Evolutionary conservation across 2,329 filamentous ascomycete species (phyloP), one percentile per base, ranked within the genome.

Genomic region (Lecanosticta acicola): DNA sequence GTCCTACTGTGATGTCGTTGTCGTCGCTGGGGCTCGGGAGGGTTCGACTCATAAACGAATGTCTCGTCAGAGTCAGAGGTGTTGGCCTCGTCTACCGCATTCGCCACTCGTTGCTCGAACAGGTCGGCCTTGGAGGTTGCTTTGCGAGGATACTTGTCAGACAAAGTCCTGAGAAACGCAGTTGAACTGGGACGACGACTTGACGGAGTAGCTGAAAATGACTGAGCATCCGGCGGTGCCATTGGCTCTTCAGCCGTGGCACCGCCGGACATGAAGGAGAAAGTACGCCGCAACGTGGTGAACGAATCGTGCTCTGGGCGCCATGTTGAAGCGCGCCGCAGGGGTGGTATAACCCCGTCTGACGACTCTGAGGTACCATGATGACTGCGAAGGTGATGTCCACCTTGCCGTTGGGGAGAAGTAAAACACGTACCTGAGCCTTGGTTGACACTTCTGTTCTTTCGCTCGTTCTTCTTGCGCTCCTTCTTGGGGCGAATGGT

Each of bases 31-130:
- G 74, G 71, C 55, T 83, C 80, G 11, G 78, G 76, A 8, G 91
- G 93, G 61, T 98, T 98, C 19, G 93, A 97, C 67, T 98, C 93
- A 69, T 98, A 98, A 13, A 98, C 93, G 67, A 97, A 98, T 0
- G 93, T 97, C 68, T 97, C 93, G 61, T 96, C 93, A 1, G 91
- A 97, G 66, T 98, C 93, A 4, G 91, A 96, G 10, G 91, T 94
- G 66, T 96, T 87, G 36, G 88, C 89, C 66, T 97, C 90, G 64
- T 97, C 91, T 42, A 98, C 89, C 7, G 91, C 91, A 65, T 84
- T 96, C 41, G 91, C 91, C 56, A 98, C 89, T 64, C 94, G 94
- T 57, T 90, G 89, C 71, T 97, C 93, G 65, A 98, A 98, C 41
- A 97, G 89, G 68, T 98, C 93, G 63, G 93, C 91, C 72, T 97